Conservation (phyloP, 2,329 filamentous ascomycete genomes). For the Dryadomyces quercivorus region DNA sequence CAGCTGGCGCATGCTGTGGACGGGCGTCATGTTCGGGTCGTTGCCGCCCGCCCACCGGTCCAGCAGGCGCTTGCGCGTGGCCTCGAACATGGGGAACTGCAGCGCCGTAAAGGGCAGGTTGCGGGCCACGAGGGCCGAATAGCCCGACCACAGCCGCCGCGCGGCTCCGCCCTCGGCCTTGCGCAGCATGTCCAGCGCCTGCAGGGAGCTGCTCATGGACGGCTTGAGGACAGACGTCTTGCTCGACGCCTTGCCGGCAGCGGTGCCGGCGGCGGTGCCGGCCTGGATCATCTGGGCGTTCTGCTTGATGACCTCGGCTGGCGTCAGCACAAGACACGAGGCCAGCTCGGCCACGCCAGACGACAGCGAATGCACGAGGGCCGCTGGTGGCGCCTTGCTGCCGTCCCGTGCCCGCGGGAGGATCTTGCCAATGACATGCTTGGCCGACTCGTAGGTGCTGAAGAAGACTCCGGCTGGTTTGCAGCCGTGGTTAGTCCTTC, state of each 20-base stretch:
- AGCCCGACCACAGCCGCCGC: slow-evolving; percentile 55
- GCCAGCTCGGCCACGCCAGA: slow-evolving; percentile 71
- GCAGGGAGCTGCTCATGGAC: slow-evolving; percentile 29
- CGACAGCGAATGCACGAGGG: slow-evolving; percentile 59
- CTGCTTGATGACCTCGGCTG: slow-evolving; percentile 84
- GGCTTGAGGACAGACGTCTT: slow-evolving; percentile 12
- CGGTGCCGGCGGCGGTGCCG: slow-evolving; percentile 8
- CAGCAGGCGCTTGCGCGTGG: slow-evolving; percentile 45
- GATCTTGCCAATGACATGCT: slow-evolving; percentile 43
- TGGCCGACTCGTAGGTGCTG: slow-evolving; percentile 73
- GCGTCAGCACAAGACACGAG: slow-evolving; percentile 76
- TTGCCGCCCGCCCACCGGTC: slow-evolving; percentile 12
- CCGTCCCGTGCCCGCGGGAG: slow-evolving; percentile 23
- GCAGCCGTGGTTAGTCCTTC: no score
- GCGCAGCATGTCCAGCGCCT: slow-evolving; percentile 32
- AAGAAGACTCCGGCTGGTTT: slow-evolving; percentile 69
- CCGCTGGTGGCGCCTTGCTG: slow-evolving; percentile 38
- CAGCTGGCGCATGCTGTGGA: slow-evolving; percentile 23
- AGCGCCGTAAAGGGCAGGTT: slow-evolving; percentile 82
- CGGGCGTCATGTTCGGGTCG: no score
- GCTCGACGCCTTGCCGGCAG: background rate
- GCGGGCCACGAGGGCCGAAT: slow-evolving; percentile 66
- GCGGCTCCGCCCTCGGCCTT: slow-evolving; percentile 37
- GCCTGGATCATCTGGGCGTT: slow-evolving; percentile 71
- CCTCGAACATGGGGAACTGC: slow-evolving; percentile 81